A percentile compares a stretch with the other conserved stretches of the same genome.
These are phyloP conservation scores for Suhomyces xylopsoci DNA, from an alignment of 805 yeast species.

Conservation along the genomic window DNA sequence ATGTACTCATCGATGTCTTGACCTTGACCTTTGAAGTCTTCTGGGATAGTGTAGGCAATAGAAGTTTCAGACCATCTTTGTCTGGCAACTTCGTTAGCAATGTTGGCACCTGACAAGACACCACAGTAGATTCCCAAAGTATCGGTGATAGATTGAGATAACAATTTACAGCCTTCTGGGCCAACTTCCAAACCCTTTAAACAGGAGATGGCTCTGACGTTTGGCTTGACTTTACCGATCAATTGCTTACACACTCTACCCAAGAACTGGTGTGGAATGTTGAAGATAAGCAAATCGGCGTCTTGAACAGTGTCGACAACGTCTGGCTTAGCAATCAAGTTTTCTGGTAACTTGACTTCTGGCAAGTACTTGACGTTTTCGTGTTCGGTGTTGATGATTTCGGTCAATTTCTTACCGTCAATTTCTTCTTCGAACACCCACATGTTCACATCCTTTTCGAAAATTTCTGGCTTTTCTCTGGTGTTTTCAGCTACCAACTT, in stretches of 20 bases:
- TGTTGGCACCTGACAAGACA: constrained; percentile 94
- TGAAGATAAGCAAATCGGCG: constrained; percentile 87
- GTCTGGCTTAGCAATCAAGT: constrained; percentile 85
- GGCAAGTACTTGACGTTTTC: constrained; percentile 95
- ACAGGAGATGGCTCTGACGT: constrained; percentile 88
- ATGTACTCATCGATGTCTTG: constrained; percentile 68
- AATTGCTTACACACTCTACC: constrained; percentile 72
- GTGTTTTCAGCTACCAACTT: constrained; percentile 91
- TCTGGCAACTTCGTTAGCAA: constrained; percentile 95
- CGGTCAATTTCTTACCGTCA: constrained; percentile 78
- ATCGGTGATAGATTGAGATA: constrained; percentile 76
- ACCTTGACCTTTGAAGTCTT: constrained; percentile 64
- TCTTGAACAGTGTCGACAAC: constrained; percentile 69
- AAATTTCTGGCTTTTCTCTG: constrained; percentile 65
- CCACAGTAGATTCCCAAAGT: constrained; percentile 88
- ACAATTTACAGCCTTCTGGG: constrained; percentile 77
- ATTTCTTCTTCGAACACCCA: constrained; percentile 92
- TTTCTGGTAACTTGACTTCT: constrained; percentile 80
- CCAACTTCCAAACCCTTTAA: constrained; percentile 92
- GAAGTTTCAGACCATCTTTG: constrained; percentile 98
- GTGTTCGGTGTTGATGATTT: constrained; percentile 84
- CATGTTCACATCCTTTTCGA: constrained; percentile 78
- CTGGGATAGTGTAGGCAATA: constrained; percentile 80
- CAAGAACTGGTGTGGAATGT: constrained; percentile 96
- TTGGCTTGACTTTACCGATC: constrained; percentile 67